phyloP scores from a whole-genome alignment of 2,329 filamentous ascomycete genomes.

The Apiospora hydei region DNA sequence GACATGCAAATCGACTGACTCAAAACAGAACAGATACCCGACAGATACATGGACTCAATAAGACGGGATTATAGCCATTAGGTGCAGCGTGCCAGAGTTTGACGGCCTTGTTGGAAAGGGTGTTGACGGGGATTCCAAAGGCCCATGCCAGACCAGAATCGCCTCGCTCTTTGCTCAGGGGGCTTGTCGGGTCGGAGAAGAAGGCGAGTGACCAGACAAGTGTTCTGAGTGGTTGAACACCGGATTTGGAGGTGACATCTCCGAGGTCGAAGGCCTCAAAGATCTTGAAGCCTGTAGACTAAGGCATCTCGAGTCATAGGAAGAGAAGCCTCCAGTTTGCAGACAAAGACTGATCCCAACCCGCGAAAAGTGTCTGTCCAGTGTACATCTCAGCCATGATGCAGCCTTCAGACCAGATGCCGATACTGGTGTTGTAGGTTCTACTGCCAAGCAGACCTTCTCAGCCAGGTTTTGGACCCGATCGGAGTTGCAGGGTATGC shows the following conservation, averaged over 20 bases:
- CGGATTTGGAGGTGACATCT: background rate
- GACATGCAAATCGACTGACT: no score
- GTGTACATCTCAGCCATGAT: slow-evolving; percentile 99
- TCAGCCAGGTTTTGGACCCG: no score
- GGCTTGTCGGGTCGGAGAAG: background rate
- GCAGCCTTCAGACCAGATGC: no score
- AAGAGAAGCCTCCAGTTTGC: no score
- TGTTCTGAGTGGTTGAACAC: background rate
- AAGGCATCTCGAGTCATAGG: no score
- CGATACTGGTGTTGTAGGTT: no score
- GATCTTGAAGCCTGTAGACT: no score
- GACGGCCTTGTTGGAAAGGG: slow-evolving; percentile 97
- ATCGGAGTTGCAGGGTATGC: no score
- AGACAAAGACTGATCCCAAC: slow-evolving; percentile 58
- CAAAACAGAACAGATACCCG: no score
- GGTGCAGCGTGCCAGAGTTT: slow-evolving; percentile 86
- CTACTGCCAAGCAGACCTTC: no score
- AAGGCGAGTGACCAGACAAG: slow-evolving; percentile 49
- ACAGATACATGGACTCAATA: no score
- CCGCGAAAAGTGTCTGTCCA: slow-evolving; percentile 91
- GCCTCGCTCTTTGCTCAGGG: slow-evolving; percentile 50
- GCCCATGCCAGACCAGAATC: slow-evolving; percentile 94
- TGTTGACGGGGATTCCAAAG: slow-evolving; percentile 97
- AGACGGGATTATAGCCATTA: no score
- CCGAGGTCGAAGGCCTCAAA: background rate